Evolutionary conservation across 345 rosid species (phyloP).

Genomic region (Eucalyptus erythrocorys): DNA sequence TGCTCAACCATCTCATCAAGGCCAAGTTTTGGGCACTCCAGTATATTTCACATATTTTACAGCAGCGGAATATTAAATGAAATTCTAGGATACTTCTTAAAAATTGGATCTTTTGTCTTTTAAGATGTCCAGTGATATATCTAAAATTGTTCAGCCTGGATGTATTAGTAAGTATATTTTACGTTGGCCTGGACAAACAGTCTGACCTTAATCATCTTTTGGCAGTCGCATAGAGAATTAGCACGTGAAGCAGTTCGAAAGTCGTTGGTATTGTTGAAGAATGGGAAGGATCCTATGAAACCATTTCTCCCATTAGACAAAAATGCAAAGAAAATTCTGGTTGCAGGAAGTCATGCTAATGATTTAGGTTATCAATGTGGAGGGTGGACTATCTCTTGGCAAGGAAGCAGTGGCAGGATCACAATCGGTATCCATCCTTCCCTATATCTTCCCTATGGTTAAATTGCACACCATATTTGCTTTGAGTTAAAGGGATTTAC

Average conservation of each 20-base stretch:
- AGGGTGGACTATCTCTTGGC: constrained; percentile 72
- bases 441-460: background rate
- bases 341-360: constrained; percentile 72
- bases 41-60: background rate
- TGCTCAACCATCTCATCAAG: background rate
- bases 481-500: background rate
- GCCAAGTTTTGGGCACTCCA: background rate
- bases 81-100: background rate
- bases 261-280: constrained; percentile 77
- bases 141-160: background rate
- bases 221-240: constrained; percentile 64
- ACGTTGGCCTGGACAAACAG: background rate
- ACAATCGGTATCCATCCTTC: constrained; percentile 45
- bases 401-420: constrained; percentile 64
- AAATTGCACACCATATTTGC: background rate
- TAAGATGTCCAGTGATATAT: background rate
- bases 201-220: background rate
- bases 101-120: background rate
- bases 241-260: constrained; percentile 84
- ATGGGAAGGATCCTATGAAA: constrained; percentile 44
- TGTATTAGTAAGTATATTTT: background rate
- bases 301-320: constrained; percentile 61
- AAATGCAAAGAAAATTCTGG: constrained; percentile 56
- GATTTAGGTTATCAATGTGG: constrained; percentile 91
- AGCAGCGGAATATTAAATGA: background rate